These are phyloP conservation scores for Sugiyamaella novakii DNA, from an alignment of 1,139 yeast species.

Conservation along the genomic window DNA sequence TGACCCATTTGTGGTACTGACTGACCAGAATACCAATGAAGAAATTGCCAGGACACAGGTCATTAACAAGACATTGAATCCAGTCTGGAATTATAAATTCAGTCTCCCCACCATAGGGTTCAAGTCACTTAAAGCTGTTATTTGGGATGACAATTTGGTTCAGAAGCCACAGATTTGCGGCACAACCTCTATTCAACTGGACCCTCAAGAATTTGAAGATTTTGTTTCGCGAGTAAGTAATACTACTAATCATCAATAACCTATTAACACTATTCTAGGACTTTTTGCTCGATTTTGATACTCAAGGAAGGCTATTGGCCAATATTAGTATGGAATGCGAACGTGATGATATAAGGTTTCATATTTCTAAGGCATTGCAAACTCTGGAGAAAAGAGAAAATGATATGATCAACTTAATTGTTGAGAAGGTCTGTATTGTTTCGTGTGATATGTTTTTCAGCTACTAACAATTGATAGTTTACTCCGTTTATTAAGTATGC, in stretches of 20 bases:
- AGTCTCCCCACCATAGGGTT: slow-evolving; percentile 50
- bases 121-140: slow-evolving; percentile 54
- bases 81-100: slow-evolving; percentile 87
- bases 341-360: slow-evolving; percentile 71
- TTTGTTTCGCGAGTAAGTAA: slow-evolving; percentile 53
- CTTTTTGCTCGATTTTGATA: slow-evolving; percentile 54
- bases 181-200: slow-evolving; percentile 60
- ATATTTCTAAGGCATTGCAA: slow-evolving; percentile 75
- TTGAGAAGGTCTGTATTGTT: slow-evolving; percentile 49
- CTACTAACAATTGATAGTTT: slow-evolving; percentile 48
- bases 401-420: slow-evolving; percentile 64
- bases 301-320: slow-evolving; percentile 64
- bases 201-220: slow-evolving; percentile 63
- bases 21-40: slow-evolving; percentile 58
- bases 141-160: slow-evolving; percentile 68
- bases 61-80: slow-evolving; percentile 61
- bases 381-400: slow-evolving; percentile 62
- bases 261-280: not conserved
- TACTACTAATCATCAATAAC: slow-evolving; percentile 41
- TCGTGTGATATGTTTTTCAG: slow-evolving; percentile 35
- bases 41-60: slow-evolving; percentile 74
- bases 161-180: slow-evolving; percentile 72
- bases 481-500: slow-evolving; percentile 52
- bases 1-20: slow-evolving; percentile 67
- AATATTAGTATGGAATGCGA: slow-evolving; percentile 78